These are phyloP conservation scores for Daphne laureola DNA, from an alignment of 441 rosid species.

Conservation along the genomic window DNA sequence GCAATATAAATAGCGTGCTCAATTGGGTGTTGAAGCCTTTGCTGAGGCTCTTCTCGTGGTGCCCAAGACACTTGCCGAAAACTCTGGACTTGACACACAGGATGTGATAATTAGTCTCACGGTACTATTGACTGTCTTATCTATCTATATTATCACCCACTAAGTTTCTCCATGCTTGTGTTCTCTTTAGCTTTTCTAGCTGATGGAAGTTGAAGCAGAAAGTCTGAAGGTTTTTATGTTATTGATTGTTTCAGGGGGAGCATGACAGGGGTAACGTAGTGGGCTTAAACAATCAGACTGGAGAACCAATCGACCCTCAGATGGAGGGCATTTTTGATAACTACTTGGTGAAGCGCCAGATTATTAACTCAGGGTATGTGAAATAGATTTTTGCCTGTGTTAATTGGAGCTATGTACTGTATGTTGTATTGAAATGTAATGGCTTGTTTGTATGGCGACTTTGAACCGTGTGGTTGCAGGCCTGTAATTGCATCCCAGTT, in stretches of 20 bases:
- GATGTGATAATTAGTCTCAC: constrained; percentile 80
- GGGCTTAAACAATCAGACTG: constrained; percentile 72
- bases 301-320: constrained; percentile 82
- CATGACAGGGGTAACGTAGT: constrained; percentile 86
- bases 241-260: constrained; percentile 55
- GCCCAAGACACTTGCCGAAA: constrained; percentile 93
- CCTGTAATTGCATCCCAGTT: constrained; percentile 89
- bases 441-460: too few relatives aligned
- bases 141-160: background rate
- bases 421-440: background rate
- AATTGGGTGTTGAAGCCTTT: constrained; percentile 93
- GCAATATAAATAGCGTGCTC: constrained; percentile 67
- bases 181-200: background rate
- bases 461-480: constrained; percentile 27
- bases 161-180: background rate
- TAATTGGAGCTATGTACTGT: background rate
- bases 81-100: constrained; percentile 91
- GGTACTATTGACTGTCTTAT: constrained; percentile 23
- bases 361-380: constrained; percentile 78
- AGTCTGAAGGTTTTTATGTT: constrained; percentile 6
- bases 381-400: background rate
- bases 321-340: constrained; percentile 93
- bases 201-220: constrained; percentile 1
- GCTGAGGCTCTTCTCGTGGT: constrained; percentile 86
- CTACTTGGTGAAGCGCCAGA: constrained; percentile 88